Percentiles rank a stretch among this genome's conserved stretches.
phyloP scores from a whole-genome alignment of 2,329 filamentous ascomycete species.

The Myriangium duriaei region DNA sequence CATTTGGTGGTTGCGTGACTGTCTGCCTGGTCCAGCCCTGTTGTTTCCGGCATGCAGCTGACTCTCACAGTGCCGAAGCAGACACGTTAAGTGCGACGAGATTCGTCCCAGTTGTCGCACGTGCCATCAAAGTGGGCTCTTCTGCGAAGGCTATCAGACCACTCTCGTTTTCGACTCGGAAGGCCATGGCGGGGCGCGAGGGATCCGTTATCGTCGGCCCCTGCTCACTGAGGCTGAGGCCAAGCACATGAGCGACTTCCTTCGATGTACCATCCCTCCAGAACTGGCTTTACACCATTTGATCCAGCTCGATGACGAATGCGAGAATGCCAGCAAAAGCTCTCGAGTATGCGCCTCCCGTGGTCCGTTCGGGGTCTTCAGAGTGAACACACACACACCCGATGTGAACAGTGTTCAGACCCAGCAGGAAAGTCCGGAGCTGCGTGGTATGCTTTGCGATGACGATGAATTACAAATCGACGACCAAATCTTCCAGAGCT shows the following conservation, averaged over 20 bases:
- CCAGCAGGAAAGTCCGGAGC: no score
- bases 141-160: constrained; percentile 1
- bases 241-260: constrained; percentile 2
- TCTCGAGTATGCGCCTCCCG: no score
- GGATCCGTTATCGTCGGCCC: background rate
- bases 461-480: no score
- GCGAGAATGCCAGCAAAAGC: no score
- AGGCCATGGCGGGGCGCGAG: background rate
- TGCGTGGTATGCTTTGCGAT: no score
- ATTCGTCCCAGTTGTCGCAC: background rate
- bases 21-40: no score
- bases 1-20: constrained; percentile 2
- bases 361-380: no score
- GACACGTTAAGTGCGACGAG: constrained; percentile 6
- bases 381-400: no score
- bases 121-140: background rate
- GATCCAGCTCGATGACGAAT: background rate
- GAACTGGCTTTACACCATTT: background rate
- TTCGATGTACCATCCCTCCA: background rate
- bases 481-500: no score
- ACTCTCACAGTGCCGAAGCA: constrained; percentile 2
- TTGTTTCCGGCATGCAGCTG: no score
- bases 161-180: background rate
- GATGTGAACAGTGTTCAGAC: no score
- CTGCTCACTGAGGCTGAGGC: background rate